A percentile compares a stretch with the other conserved stretches of the same genome.
Evolutionary conservation across 495 filamentous ascomycete genomes (phyloP).

Genomic region (Xylaria curta): DNA sequence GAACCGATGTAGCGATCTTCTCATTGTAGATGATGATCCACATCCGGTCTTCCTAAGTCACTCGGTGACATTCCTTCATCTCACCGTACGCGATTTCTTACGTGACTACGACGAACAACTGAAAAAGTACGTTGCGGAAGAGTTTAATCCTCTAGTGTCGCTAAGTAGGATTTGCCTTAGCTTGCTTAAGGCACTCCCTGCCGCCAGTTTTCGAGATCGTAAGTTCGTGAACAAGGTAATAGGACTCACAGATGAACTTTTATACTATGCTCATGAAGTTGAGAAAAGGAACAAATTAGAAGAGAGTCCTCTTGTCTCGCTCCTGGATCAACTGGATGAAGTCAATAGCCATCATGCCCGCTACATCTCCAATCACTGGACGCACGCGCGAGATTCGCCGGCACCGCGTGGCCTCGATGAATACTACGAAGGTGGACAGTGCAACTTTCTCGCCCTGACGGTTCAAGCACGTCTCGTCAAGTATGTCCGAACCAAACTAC

Average conservation of each 20-base stretch:
- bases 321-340: constrained; percentile 18
- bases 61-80: constrained; percentile 25
- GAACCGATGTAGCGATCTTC: constrained; percentile 24
- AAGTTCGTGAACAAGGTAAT: constrained; percentile 4
- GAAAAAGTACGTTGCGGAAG: not conserved
- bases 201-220: not conserved
- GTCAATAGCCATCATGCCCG: constrained; percentile 17
- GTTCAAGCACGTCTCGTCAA: constrained; percentile 17
- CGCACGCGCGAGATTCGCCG: not conserved
- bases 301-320: not conserved
- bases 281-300: constrained; percentile 13
- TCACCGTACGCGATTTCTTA: constrained; percentile 23
- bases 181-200: constrained; percentile 10
- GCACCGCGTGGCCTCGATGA: not conserved
- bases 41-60: constrained; percentile 2
- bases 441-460: not conserved
- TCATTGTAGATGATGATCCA: constrained; percentile 9
- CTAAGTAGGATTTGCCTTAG: constrained; percentile 6
- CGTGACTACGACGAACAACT: constrained; percentile 5
- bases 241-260: constrained; percentile 15
- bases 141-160: constrained; percentile 9
- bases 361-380: constrained; percentile 1
- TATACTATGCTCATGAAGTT: constrained; percentile 26
- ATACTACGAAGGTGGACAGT: not conserved
- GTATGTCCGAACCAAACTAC: constrained; percentile 5